Base-by-base conservation (phyloP, 2,329 filamentous ascomycete species). In the Penicillium griseofulvum region DNA sequence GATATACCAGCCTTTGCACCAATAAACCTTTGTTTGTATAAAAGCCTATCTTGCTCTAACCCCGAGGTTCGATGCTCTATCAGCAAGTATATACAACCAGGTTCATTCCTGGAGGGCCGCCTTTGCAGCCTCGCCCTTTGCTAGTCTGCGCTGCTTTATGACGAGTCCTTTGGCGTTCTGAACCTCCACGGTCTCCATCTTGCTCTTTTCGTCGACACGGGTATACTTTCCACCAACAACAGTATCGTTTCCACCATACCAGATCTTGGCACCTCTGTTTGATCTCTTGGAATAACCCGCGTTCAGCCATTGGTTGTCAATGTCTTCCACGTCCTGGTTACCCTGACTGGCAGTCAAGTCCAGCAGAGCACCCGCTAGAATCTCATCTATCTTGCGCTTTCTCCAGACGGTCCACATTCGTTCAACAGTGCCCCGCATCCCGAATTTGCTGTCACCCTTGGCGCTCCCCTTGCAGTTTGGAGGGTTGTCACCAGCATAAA, bases 371-470 rank as follows among this genome's bases (percentile, higher is more conserved):
- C 83, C 86, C 0, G 90, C 86, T 53, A 99, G 79, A 49, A 96
- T 78, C 79, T 97, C 94, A 67, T 97, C 91, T 63, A 97, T 89
- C 79, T 96, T 96, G 51, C 83, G 81, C 68, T 86, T 84, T 56
- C 90, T 84, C 93, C 94, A 99, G 22, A 86, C 77, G 57, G 82
- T 80, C 94, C 94, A 99, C 45, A 95, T 71, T 55, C 87, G 83
- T 62, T 91, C 87, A 61, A 91, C 81, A 34, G 93, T 77, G 28
- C 87, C 85, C 59, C 81, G 78, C 49, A 81, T 71, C 1, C 87
- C 88, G 66, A 85, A 87, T 70, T 88, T 87, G 60, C 81, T 75
- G 55, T 81, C 78, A 10, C 77, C 78, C 26, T 76, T 80, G 34
- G 78, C 71, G 19, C 76, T 77, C 48, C 72, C 71, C 17, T 65